Percentiles rank a stretch among this genome's conserved stretches.
phyloP scores from a whole-genome alignment of 768 basidiomycete species.

The Epithele typhae region DNA sequence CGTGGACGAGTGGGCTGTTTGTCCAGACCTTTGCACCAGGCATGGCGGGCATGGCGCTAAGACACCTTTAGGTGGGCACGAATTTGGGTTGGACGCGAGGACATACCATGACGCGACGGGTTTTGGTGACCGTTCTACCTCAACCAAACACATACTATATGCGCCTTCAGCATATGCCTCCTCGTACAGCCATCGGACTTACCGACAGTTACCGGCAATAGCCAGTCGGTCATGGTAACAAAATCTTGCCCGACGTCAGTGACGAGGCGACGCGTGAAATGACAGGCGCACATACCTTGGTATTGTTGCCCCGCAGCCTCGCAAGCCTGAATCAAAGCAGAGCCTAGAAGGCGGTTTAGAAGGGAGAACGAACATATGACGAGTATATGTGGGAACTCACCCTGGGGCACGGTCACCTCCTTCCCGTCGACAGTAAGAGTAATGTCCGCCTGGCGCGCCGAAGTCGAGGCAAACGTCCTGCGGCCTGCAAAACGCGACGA shows the following conservation, averaged over 20 bases:
- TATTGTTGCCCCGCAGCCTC: constrained; percentile 83
- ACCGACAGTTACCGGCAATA: constrained; percentile 98
- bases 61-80: not conserved
- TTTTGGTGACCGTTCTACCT: constrained; percentile 93
- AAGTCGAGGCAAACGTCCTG: constrained; percentile 61
- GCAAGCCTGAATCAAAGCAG: constrained; percentile 95
- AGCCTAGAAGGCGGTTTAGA: constrained; percentile 42
- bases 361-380: too few species aligned
- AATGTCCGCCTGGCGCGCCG: constrained; percentile 69
- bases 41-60: constrained; percentile 96
- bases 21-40: constrained; percentile 90
- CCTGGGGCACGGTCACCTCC: constrained; percentile 95
- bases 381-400: constrained; percentile 40
- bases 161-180: constrained; percentile 5
- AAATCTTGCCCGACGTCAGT: constrained; percentile 43
- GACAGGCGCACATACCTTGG: constrained; percentile 51
- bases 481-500: constrained; percentile 37
- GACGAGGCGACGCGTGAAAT: not conserved
- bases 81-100: not conserved
- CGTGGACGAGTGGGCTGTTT: constrained; percentile 86
- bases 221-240: constrained; percentile 92
- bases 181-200: constrained; percentile 26
- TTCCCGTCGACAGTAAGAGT: constrained; percentile 96
- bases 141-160: constrained; percentile 93
- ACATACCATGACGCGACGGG: constrained; percentile 88